Conservation (phyloP, 2,329 filamentous ascomycete genomes). For the Fusarium nisikadoi region DNA sequence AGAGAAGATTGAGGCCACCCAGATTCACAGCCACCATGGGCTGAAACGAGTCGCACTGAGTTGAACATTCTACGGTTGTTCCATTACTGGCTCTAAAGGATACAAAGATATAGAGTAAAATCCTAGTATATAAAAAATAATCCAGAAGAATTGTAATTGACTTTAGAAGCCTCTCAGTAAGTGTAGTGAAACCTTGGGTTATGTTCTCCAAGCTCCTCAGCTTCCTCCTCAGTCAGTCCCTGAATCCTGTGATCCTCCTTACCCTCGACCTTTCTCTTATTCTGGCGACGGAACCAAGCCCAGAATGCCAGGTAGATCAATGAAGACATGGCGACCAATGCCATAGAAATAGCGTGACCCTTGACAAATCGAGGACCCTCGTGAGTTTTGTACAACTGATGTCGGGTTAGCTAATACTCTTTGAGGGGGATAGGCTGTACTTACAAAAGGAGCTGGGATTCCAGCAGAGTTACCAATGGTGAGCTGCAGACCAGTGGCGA, state of each 20-base stretch:
- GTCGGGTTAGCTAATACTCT: neutral
- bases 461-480: slow-evolving; percentile 71
- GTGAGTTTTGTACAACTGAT: slow-evolving; percentile 42
- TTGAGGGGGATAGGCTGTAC: rapidly evolving
- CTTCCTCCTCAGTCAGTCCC: slow-evolving; percentile 46
- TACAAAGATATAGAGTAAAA: neutral
- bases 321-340: slow-evolving; percentile 57
- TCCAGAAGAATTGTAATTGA: rapidly evolving
- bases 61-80: too few relatives aligned
- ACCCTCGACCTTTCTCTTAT: slow-evolving; percentile 46
- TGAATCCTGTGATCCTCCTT: slow-evolving; percentile 45
- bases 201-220: slow-evolving; percentile 46
- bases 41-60: too few relatives aligned
- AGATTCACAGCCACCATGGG: neutral
- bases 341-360: slow-evolving; percentile 62
- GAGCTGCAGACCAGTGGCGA: slow-evolving; percentile 70
- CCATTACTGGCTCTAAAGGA: too few relatives aligned
- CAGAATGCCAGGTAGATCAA: slow-evolving; percentile 54
- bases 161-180: slow-evolving; percentile 22
- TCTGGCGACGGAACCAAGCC: slow-evolving; percentile 48
- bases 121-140: too few relatives aligned
- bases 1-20: neutral
- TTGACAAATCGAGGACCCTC: slow-evolving; percentile 59
- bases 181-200: slow-evolving; percentile 48
- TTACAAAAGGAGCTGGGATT: slow-evolving; percentile 68